Percentiles rank a stretch among this genome's conserved stretches.
Evolutionary conservation across 192 early-diverging fungal genomes (phyloP).

Genomic region (Entophlyctis luteolus): DNA sequence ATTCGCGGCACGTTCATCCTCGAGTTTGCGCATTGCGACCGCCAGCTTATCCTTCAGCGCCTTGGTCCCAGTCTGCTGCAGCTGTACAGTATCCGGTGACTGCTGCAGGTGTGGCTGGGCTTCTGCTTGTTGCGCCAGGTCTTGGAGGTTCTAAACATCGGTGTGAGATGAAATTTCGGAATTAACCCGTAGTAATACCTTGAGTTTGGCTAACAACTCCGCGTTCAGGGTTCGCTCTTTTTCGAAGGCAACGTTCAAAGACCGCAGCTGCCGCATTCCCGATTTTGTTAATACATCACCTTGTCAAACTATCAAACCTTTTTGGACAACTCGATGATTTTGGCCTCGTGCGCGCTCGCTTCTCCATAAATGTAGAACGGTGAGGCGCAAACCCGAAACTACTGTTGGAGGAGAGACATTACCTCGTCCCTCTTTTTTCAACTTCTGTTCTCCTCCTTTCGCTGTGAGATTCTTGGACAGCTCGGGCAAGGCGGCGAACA

Average conservation of each 20-base stretch:
- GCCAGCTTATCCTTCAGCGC: conserved; percentile 4
- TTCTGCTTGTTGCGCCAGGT: not conserved
- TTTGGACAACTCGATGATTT: conserved; percentile 10
- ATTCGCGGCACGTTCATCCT: conserved; percentile 12
- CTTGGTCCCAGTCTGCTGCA: not conserved
- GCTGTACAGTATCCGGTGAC: not conserved
- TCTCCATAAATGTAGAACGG: too few relatives aligned
- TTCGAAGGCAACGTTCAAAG: conserved; percentile 16
- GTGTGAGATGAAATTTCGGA: too few relatives aligned
- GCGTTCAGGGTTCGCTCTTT: conserved; percentile 10
- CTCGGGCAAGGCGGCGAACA: too few relatives aligned
- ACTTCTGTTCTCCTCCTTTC: too few relatives aligned
- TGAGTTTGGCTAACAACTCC: conserved; percentile 13
- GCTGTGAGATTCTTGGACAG: too few relatives aligned
- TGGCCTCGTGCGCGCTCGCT: not conserved
- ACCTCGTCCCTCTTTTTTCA: too few relatives aligned
- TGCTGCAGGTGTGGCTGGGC: not conserved
- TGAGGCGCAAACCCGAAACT: too few relatives aligned
- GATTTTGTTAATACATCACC: too few relatives aligned
- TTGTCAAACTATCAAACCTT: too few relatives aligned
- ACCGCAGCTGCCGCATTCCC: not conserved
- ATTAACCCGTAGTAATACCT: not conserved
- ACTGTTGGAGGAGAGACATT: too few relatives aligned
- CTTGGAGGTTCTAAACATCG: not conserved
- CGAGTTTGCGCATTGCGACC: not conserved